Evolutionary conservation across 192 early-diverging fungal species (phyloP).

Genomic region (Linnemannia schmuckeri): DNA sequence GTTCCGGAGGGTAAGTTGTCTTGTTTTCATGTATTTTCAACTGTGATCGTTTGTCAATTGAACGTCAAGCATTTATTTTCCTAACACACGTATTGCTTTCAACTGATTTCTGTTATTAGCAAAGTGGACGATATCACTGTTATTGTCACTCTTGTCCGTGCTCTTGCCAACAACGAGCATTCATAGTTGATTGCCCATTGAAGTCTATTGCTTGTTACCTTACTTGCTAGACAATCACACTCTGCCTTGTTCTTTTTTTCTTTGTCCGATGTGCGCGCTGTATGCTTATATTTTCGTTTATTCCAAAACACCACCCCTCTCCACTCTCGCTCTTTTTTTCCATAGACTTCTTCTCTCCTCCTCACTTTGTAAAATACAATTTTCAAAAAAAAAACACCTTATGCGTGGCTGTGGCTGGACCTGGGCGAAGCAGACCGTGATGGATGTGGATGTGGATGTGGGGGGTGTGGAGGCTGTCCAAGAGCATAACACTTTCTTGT

Average conservation of each 20-base stretch:
- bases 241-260: background rate
- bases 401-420: background rate
- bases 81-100: background rate
- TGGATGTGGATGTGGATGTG: background rate
- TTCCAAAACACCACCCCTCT: background rate
- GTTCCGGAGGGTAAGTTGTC: conserved; percentile 55
- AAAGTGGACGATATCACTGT: conserved; percentile 74
- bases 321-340: background rate
- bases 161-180: conserved; percentile 15
- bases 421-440: background rate
- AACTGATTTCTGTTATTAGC: conserved; percentile 22
- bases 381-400: background rate
- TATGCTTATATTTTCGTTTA: background rate
- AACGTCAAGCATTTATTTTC: background rate
- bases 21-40: conserved; percentile 1
- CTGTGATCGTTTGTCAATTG: background rate
- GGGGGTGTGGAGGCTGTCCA: background rate
- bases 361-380: conserved; percentile 7
- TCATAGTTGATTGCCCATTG: background rate
- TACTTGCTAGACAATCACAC: background rate
- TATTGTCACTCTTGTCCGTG: conserved; percentile 64
- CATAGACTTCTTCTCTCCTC: background rate
- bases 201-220: background rate
- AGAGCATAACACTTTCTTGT: background rate
- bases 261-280: background rate